Percentiles rank a stretch among this genome's conserved stretches.
phyloP scores from a whole-genome alignment of 179 eudicot species.

The Spergularia azorica region DNA sequence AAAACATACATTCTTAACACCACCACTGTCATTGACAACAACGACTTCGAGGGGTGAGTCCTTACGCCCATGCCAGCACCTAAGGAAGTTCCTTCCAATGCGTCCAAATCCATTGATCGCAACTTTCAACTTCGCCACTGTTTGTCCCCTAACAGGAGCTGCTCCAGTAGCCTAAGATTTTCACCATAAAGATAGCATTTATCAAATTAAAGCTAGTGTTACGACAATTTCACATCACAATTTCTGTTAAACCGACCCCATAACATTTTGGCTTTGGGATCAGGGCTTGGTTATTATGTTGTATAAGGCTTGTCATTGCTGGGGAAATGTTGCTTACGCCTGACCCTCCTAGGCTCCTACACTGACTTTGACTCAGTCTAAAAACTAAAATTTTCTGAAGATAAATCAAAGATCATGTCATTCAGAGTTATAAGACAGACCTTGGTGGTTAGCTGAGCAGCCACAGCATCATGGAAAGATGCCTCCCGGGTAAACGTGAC shows the following conservation, averaged over 20 bases:
- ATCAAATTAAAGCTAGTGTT: conserved; percentile 9
- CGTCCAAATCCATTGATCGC: conserved; percentile 99
- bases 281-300: no score
- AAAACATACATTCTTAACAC: conserved; percentile 84
- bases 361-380: no score
- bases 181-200: neutral
- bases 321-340: no score
- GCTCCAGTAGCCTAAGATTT: conserved; percentile 47
- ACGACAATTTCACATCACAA: no score
- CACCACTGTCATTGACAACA: conserved; percentile 97
- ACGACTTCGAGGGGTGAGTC: conserved; percentile 93
- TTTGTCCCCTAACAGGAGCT: conserved; percentile 60
- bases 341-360: no score
- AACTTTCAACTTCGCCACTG: conserved; percentile 88
- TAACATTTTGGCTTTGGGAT: no score
- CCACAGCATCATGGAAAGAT: conserved; percentile 68
- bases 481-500: conserved; percentile 54
- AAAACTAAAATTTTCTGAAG: no score
- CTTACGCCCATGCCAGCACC: conserved; percentile 98
- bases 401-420: neutral
- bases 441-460: conserved; percentile 71
- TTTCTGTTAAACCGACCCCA: no score
- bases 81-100: conserved; percentile 94
- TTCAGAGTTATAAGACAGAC: conserved; percentile 28
- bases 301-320: no score